Evolutionary conservation across 768 basidiomycete species (phyloP), one percentile per base, ranked within the genome.

Genomic region (Lactarius indigo): DNA sequence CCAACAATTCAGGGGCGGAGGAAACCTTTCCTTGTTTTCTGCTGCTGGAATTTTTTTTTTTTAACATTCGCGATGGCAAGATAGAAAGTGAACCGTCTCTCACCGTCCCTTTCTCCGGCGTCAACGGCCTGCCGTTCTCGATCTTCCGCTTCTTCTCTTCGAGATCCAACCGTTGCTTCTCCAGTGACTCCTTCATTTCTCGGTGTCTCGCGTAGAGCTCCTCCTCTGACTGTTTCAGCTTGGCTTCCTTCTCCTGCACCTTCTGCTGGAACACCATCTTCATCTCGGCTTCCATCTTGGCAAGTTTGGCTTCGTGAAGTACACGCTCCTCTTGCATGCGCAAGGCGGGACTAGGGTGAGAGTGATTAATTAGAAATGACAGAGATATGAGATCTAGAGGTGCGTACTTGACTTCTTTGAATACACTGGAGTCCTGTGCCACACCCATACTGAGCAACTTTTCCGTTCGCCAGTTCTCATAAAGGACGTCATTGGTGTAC

Each of bases 231-330:
- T 98, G 97, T 82, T 98, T 98, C 76, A 99, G 85, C 80, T 98
- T 98, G 70, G 94, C 87, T 77, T 99, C 97, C 83, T 99, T 98
- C 78, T 99, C 97, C 77, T 95, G 94, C 63, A 99, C 97, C 79
- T 99, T 99, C 80, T 98, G 97, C 76, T 96, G 95, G 94, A 99
- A 99, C 73, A 99, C 97, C 93, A 96, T 94, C 87, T 98, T 98
- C 97, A 99, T 99, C 84, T 98, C 97, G 64, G 95, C 92, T 81
- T 99, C 97, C 90, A 98, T 98, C 88, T 99, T 99, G 64, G 93
- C 87, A 63, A 99, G 87, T 78, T 98, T 98, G 72, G 92, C 91
- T 80, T 99, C 96, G 79, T 99, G 96, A 75, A 98, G 78, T 61
- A 93, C 83, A 64, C 97, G 92, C 76, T 99, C 97, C 76, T 99